Evolutionary conservation across 495 filamentous ascomycete species (phyloP).

Genomic region (Penicillium canescens): DNA sequence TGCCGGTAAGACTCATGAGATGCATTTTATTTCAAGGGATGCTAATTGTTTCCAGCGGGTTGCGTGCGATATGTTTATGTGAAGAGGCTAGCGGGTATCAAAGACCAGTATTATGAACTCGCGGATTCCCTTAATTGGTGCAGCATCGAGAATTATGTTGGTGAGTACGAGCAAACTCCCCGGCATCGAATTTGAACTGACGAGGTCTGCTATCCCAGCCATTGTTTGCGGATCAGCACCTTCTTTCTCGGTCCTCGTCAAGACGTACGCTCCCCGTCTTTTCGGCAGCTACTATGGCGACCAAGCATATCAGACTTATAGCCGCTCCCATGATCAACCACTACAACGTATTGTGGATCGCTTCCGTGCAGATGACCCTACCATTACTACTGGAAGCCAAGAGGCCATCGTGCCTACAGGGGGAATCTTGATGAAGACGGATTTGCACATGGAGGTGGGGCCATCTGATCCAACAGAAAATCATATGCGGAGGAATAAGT

Average conservation of each 20-base stretch:
- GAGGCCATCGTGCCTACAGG: background rate
- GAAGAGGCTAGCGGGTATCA: background rate
- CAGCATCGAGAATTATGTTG: constrained; percentile 13
- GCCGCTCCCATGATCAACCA: background rate
- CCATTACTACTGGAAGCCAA: too few species aligned
- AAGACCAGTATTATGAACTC: constrained; percentile 13
- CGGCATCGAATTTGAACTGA: background rate
- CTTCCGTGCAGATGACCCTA: too few species aligned
- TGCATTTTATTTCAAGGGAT: too few species aligned
- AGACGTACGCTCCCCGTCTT: background rate
- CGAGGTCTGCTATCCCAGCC: background rate
- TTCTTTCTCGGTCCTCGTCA: background rate
- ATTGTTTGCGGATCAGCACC: background rate
- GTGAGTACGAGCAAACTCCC: background rate
- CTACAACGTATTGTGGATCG: too few species aligned
- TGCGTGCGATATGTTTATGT: constrained; percentile 13
- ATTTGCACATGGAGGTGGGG: background rate
- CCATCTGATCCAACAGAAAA: too few species aligned
- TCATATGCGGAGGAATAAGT: too few species aligned
- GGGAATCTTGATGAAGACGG: background rate
- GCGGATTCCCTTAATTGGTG: constrained; percentile 21
- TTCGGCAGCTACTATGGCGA: background rate
- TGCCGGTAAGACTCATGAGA: too few species aligned
- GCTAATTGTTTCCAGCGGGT: background rate
- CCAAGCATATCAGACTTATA: background rate